A percentile compares a stretch with the other conserved stretches of the same genome.
These are phyloP conservation scores for Phytophthora hibernalis DNA, from an alignment of 352 stramenopile genomes.

Conservation along the genomic window DNA sequence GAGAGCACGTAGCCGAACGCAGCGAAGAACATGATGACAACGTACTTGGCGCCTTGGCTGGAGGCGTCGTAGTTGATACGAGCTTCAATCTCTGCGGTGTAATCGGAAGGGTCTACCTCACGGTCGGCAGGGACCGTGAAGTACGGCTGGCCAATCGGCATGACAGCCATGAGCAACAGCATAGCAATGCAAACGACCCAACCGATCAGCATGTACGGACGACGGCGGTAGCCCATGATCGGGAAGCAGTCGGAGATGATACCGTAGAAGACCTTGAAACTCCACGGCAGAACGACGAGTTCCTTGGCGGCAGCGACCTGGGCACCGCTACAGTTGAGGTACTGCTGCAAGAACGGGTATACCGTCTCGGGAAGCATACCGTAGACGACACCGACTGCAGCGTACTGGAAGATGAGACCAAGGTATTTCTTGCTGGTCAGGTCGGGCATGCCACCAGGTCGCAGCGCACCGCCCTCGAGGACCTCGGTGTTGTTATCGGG, in stretches of 20 bases:
- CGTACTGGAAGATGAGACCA: constrained; percentile 60
- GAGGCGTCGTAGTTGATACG: constrained; percentile 52
- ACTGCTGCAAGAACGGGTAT: constrained; percentile 63
- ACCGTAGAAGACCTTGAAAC: constrained; percentile 66
- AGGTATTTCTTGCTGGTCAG: constrained; percentile 49
- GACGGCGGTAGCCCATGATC: constrained; percentile 64
- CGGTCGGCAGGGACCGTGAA: constrained; percentile 41
- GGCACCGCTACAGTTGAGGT: constrained; percentile 61
- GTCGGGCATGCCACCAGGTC: constrained; percentile 42
- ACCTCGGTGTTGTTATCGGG: constrained; percentile 26
- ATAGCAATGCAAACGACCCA: constrained; percentile 56
- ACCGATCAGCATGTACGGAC: constrained; percentile 69
- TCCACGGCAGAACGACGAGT: constrained; percentile 60
- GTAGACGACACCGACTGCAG: constrained; percentile 54
- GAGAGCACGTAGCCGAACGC: constrained; percentile 73
- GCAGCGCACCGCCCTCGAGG: constrained; percentile 48
- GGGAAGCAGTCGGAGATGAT: constrained; percentile 47
- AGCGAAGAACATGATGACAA: constrained; percentile 65
- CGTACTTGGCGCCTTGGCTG: constrained; percentile 43
- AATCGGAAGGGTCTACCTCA: constrained; percentile 34
- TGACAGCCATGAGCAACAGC: constrained; percentile 57
- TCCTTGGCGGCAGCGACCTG: constrained; percentile 55
- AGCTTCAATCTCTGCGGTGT: constrained; percentile 38
- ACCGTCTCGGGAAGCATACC: constrained; percentile 52
- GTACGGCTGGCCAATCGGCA: constrained; percentile 61